A percentile compares a stretch with the other conserved stretches of the same genome.
Conservation (phyloP, 305 asterid species). For the Ilex paraguariensis region DNA sequence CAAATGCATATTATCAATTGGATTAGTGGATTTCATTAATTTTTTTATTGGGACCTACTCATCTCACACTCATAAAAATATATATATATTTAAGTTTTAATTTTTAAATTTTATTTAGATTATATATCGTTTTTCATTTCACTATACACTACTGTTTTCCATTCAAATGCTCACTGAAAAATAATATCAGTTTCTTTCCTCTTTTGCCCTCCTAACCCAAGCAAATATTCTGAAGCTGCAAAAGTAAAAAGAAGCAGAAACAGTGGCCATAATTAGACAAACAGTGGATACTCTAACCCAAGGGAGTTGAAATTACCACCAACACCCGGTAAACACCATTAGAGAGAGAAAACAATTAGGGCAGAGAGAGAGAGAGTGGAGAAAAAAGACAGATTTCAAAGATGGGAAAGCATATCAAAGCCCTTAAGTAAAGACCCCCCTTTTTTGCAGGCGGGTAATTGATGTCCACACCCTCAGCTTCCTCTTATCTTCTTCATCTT, state of each 20-base stretch:
- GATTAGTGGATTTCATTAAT: too few relatives aligned
- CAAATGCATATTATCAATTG: too few relatives aligned
- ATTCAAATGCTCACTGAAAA: constrained; percentile 26
- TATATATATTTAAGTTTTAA: too few relatives aligned
- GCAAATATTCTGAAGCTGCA: too few relatives aligned
- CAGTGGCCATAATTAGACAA: background rate
- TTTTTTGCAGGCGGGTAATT: constrained; percentile 26
- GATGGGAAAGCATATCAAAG: background rate
- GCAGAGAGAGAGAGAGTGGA: constrained; percentile 4
- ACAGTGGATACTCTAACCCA: constrained; percentile 15
- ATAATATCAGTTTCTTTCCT: background rate
- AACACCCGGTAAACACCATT: constrained; percentile 1
- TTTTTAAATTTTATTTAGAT: too few relatives aligned
- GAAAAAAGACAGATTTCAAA: background rate
- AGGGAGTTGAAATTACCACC: constrained; percentile 13
- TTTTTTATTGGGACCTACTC: too few relatives aligned
- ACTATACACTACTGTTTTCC: background rate
- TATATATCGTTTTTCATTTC: too few relatives aligned
- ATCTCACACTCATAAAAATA: too few relatives aligned
- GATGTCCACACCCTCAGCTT: constrained; percentile 45
- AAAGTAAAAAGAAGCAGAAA: background rate
- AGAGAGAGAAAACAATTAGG: constrained; percentile 4
- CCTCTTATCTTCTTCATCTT: constrained; percentile 38
- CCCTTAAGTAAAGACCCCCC: background rate
- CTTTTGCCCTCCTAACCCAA: too few relatives aligned